Evolutionary conservation across 2,329 filamentous ascomycete genomes (phyloP).

Genomic region (Claviceps capensis): DNA sequence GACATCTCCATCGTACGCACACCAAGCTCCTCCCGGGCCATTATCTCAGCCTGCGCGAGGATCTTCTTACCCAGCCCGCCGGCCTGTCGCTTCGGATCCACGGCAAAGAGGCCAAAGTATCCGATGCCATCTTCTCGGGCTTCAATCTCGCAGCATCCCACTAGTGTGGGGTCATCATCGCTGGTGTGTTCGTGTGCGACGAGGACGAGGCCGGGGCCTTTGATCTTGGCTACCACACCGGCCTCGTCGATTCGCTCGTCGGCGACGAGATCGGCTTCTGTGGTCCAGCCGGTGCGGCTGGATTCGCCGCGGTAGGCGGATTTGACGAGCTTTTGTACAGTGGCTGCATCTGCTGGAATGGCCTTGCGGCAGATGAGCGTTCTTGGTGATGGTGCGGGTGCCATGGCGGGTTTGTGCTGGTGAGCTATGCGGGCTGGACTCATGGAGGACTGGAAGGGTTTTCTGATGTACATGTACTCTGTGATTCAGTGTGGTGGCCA

Average conservation of each 20-base stretch:
- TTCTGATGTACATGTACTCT: too few species aligned
- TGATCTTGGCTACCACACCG: constrained; percentile 26
- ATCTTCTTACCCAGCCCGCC: constrained; percentile 29
- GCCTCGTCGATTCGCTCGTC: constrained; percentile 28
- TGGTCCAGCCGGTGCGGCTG: constrained; percentile 31
- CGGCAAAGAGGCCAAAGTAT: constrained; percentile 36
- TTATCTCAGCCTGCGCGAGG: constrained; percentile 26
- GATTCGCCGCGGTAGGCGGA: constrained; percentile 30
- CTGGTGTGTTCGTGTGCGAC: constrained; percentile 16
- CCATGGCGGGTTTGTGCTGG: too few species aligned
- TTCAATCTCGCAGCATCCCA: constrained; percentile 32
- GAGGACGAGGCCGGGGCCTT: constrained; percentile 23
- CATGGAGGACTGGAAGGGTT: too few species aligned
- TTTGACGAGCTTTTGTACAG: constrained; percentile 25
- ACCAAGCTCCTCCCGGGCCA: constrained; percentile 20
- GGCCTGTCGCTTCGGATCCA: constrained; percentile 27
- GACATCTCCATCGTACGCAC: constrained; percentile 26
- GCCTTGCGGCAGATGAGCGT: constrained; percentile 22
- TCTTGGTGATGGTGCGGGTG: background rate
- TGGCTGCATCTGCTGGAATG: constrained; percentile 16
- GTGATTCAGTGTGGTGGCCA: too few species aligned
- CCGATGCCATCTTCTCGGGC: constrained; percentile 15
- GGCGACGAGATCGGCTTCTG: constrained; percentile 29
- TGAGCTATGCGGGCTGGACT: too few species aligned
- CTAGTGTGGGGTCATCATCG: constrained; percentile 10